Evolutionary conservation across 495 filamentous ascomycete species (phyloP).

Genomic region (Neurospora africana): DNA sequence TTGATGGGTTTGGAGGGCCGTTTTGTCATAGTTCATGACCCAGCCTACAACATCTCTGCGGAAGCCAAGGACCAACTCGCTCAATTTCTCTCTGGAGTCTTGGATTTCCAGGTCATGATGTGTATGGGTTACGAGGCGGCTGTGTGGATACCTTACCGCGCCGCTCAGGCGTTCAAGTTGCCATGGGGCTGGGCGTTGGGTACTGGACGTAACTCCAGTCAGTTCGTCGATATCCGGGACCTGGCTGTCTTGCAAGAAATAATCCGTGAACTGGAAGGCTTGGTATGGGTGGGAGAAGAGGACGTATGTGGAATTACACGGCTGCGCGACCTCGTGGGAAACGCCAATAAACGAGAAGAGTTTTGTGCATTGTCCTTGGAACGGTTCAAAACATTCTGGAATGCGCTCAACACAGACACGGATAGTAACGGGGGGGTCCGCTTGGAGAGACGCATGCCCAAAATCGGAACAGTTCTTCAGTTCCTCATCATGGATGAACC

Average conservation of each 20-base stretch:
- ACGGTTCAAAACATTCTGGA: not conserved
- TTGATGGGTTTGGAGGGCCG: not conserved
- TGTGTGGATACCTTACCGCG: not conserved
- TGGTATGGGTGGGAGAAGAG: not conserved
- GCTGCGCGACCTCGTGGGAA: not conserved
- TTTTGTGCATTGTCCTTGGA: not conserved
- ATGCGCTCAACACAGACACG: not conserved
- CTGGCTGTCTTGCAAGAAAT: not conserved
- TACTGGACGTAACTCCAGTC: not conserved
- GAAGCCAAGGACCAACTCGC: not conserved
- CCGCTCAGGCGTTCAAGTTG: not conserved
- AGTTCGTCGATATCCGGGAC: not conserved
- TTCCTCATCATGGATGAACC: not conserved
- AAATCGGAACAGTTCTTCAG: not conserved
- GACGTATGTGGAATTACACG: not conserved
- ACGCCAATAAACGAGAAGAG: not conserved
- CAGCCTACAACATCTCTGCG: not conserved
- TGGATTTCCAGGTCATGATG: not conserved
- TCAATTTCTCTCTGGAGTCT: not conserved
- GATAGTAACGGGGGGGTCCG: not conserved
- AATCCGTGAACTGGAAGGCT: not conserved
- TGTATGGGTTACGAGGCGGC: not conserved
- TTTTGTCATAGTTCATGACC: not conserved
- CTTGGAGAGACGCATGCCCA: not conserved
- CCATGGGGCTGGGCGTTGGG: not conserved